A percentile compares a stretch with the other conserved stretches of the same genome.
Evolutionary conservation across 305 asterid species (phyloP).

Genomic region (Stenogyne calaminthoides): DNA sequence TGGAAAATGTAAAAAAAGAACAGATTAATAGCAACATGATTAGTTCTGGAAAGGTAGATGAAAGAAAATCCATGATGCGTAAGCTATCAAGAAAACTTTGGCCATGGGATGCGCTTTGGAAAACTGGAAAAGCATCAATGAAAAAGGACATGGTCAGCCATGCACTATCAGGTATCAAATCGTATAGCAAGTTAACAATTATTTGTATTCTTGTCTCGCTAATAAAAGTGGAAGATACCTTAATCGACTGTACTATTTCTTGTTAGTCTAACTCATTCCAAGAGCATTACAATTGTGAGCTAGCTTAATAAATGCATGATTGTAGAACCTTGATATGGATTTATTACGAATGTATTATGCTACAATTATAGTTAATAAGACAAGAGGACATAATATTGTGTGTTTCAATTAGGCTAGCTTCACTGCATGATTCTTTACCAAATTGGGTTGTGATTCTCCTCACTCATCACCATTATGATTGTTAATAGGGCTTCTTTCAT

Average conservation of each 20-base stretch:
- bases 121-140: slow-evolving; percentile 29
- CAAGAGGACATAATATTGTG: background rate
- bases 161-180: slow-evolving; percentile 36
- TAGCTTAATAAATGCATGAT: background rate
- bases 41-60: slow-evolving; percentile 26
- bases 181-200: background rate
- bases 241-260: background rate
- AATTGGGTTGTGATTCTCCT: background rate
- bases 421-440: background rate
- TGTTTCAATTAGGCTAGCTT: background rate
- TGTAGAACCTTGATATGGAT: background rate
- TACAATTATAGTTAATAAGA: background rate
- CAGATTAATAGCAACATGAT: slow-evolving; percentile 24
- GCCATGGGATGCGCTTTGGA: slow-evolving; percentile 35
- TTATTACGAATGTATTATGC: background rate
- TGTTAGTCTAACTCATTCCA: background rate
- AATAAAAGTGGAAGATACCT: background rate
- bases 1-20: slow-evolving; percentile 24
- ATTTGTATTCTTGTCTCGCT: background rate
- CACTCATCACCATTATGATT: background rate
- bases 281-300: background rate
- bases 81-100: slow-evolving; percentile 38
- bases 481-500: background rate
- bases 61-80: slow-evolving; percentile 29
- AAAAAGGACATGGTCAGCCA: slow-evolving; percentile 6